Evolutionary conservation across 768 basidiomycete genomes (phyloP), one percentile per base, ranked within the genome.

Genomic region (Albatrellus ellisii): DNA sequence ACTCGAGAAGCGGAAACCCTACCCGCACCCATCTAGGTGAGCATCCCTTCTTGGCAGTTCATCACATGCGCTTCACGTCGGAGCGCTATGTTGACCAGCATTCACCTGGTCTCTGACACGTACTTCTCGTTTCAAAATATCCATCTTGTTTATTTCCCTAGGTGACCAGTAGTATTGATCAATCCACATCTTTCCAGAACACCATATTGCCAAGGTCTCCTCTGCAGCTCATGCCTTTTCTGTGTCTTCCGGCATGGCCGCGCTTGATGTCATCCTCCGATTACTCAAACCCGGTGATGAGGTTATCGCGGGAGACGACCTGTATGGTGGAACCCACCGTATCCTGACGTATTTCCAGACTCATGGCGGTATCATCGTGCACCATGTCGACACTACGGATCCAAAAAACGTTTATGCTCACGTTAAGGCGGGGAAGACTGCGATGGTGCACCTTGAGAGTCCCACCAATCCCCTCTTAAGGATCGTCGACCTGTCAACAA

Each of bases 401-500:
- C 73, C 88, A 0, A 52, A 66, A 6, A 65, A 70, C 10, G 62
- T 95, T 39, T 60, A 75, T 17, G 72, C 77, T 2, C 66, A 69
- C 54, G 72, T 94, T 25, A 69, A 73, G 38, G 65, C 79, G 4
- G 72, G 73, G 32, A 87, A 85, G 58, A 87, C 86, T 0, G 71
- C 83, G 28, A 95, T 98, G 91, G 91, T 98, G 29, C 76, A 98
- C 28, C 77, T 99, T 38, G 95, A 99, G 64, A 89, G 84, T 8
- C 95, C 95, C 9, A 98, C 95, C 14, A 99, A 99, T 59, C 95
- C 95, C 28, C 69, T 98, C 20, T 77, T 98, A 51, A 97, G 97
- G 63, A 85, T 98, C 42, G 85, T 77, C 15, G 94, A 98, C 61
- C 69, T 99, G 39, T 82, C 80, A 5, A 67, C 67, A 21, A 94